phyloP scores from a whole-genome alignment of 805 yeast species.

The Pichia sporocuriosa region DNA sequence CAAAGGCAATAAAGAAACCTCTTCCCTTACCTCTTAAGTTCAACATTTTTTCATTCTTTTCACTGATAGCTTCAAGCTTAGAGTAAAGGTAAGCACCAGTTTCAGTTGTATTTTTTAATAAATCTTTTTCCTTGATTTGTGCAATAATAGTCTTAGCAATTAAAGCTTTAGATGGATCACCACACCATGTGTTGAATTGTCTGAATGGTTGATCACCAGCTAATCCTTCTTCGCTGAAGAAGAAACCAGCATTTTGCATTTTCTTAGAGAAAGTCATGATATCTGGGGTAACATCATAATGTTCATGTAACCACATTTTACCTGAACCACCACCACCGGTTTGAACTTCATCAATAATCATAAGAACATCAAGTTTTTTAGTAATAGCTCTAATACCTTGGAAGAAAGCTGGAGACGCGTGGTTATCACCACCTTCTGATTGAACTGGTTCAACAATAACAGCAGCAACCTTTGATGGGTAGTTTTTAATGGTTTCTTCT shows the following conservation, averaged over 20 bases:
- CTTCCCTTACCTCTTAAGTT: constrained; percentile 57
- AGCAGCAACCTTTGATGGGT: constrained; percentile 44
- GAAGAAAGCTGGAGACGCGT: constrained; percentile 54
- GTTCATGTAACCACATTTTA: constrained; percentile 68
- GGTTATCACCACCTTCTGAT: constrained; percentile 75
- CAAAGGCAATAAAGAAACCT: constrained; percentile 66
- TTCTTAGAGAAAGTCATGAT: constrained; percentile 67
- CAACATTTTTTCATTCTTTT: constrained; percentile 30
- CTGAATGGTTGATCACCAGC: constrained; percentile 57
- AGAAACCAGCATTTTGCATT: constrained; percentile 69
- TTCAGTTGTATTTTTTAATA: constrained; percentile 41
- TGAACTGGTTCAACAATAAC: constrained; percentile 56
- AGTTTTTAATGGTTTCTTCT: constrained; percentile 34
- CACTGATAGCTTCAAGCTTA: constrained; percentile 34
- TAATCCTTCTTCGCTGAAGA: constrained; percentile 51
- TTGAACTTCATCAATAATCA: constrained; percentile 69
- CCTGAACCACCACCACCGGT: constrained; percentile 74
- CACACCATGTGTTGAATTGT: constrained; percentile 77
- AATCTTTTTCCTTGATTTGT: constrained; percentile 43
- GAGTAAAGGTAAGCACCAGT: constrained; percentile 50
- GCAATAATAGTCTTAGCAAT: constrained; percentile 55
- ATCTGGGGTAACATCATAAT: constrained; percentile 58
- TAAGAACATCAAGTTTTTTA: constrained; percentile 46
- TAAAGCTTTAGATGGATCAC: constrained; percentile 64
- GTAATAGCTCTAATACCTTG: constrained; percentile 59